A percentile compares a stretch with the other conserved stretches of the same genome.
Evolutionary conservation across 495 filamentous ascomycete genomes (phyloP).

Genomic region (Bacidia gigantensis): DNA sequence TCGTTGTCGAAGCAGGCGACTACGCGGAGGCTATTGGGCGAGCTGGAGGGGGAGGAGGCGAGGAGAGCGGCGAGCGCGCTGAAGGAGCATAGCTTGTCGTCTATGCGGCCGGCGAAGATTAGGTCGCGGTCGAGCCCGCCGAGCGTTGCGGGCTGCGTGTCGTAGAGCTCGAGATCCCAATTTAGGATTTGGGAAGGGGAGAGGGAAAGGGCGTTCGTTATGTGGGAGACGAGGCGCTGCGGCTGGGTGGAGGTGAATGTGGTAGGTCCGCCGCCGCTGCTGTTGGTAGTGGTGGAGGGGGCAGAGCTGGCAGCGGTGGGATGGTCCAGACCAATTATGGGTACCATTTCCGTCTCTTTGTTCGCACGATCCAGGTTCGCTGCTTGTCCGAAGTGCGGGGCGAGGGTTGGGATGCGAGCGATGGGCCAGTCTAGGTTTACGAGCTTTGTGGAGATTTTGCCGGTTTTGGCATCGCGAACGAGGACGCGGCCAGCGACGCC

Average conservation of each 20-base stretch:
- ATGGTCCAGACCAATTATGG: constrained; percentile 81
- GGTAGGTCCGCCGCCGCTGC: constrained; percentile 8
- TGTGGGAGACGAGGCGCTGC: constrained; percentile 66
- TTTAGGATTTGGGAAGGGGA: constrained; percentile 51
- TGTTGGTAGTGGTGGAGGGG: neutral
- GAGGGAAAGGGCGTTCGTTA: constrained; percentile 59
- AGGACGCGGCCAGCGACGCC: constrained; percentile 80
- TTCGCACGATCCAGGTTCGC: constrained; percentile 63
- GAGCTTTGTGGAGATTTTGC: constrained; percentile 69
- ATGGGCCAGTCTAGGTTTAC: constrained; percentile 91
- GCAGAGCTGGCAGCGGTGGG: constrained; percentile 33
- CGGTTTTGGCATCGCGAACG: constrained; percentile 53
- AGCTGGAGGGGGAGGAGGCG: constrained; percentile 31
- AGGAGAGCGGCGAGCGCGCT: constrained; percentile 79
- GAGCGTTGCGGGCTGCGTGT: constrained; percentile 70
- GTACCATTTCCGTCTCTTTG: constrained; percentile 84
- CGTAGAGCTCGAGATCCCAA: constrained; percentile 97
- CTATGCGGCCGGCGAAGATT: constrained; percentile 88
- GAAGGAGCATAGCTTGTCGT: constrained; percentile 95
- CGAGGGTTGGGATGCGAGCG: constrained; percentile 82
- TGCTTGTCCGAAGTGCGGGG: constrained; percentile 80
- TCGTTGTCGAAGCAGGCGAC: constrained; percentile 92
- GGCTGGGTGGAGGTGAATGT: constrained; percentile 51
- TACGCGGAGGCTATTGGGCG: constrained; percentile 55
- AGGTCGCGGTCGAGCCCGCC: constrained; percentile 86